Evolutionary conservation across 78 protist species (phyloP).

Genomic region (Paratrimastix pyriformis): DNA sequence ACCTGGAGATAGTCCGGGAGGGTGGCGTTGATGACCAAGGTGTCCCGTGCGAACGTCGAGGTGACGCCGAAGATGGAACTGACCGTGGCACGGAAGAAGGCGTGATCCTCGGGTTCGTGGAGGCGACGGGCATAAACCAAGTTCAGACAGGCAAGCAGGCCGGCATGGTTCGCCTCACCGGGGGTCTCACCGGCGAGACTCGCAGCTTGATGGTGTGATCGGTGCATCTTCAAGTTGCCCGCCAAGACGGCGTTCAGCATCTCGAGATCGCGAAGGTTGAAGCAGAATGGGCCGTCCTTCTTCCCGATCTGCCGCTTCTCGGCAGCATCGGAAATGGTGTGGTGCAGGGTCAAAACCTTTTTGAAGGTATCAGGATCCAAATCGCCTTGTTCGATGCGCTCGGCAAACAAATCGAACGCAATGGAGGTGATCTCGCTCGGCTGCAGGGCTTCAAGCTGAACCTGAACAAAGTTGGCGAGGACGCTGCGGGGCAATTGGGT

Average conservation of each 20-base stretch:
- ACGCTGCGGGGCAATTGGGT: not conserved
- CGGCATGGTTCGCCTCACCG: no score
- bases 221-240: not conserved
- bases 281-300: not conserved
- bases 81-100: not conserved
- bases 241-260: not conserved
- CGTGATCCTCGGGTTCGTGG: not conserved
- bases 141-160: not conserved
- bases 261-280: not conserved
- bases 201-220: no score
- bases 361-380: not conserved
- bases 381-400: not conserved
- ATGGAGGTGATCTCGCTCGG: no score
- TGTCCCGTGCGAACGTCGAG: not conserved
- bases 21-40: not conserved
- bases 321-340: not conserved
- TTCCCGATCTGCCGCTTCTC: no score
- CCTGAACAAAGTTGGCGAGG: not conserved
- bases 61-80: not conserved
- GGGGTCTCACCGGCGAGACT: no score
- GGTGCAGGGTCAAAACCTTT: not conserved
- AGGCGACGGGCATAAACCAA: not conserved
- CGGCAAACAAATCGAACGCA: not conserved
- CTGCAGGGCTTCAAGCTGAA: no score
- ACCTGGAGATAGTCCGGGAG: not conserved